Evolutionary conservation across 768 basidiomycete species (phyloP), one percentile per base, ranked within the genome.

Genomic region (Daedaleopsis sinensis): DNA sequence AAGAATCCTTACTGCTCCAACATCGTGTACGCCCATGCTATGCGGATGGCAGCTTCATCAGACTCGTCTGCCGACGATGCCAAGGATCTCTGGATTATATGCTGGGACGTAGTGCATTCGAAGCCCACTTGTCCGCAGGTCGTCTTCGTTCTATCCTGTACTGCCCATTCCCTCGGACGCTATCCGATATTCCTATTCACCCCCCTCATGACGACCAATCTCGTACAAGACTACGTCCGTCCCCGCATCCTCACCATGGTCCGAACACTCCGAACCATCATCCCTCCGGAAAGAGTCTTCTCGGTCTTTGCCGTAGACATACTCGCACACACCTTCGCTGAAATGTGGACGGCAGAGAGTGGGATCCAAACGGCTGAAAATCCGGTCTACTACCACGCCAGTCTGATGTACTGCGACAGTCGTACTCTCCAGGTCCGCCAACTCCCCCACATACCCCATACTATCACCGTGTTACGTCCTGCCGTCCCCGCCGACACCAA

Each of bases 131-230:
- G 19, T 49, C 6, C 66, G 16, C 49, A 61, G 46, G 51, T 88
- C 46, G 78, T 81, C 23, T 81, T 87, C 60, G 73, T 92, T 10
- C 74, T 90, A 4, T 82, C 88, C 12, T 84, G 84, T 64, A 89
- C 87, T 0, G 71, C 79, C 32, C 84, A 83, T 0, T 69, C 73
- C 19, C 74, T 88, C 52, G 89, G 83, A 1, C 68, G 76, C 50
- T 89, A 91, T 64, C 91, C 91, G 3, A 66, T 89, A 9, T 92
- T 92, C 74, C 76, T 92, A 32, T 82, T 79, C 68, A 68, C 73
- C 18, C 67, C 72, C 13, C 58, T 62, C 16, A 65, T 68, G 5
- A 21, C 47, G 9, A 36, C 47, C 16, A 60, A 63, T 6, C 77
- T 90, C 35, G 64, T 71, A 50, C 47, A 67, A n/a, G 67, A 76